phyloP scores from a whole-genome alignment of 306 rosid genomes.

The Quercus agrifolia region DNA sequence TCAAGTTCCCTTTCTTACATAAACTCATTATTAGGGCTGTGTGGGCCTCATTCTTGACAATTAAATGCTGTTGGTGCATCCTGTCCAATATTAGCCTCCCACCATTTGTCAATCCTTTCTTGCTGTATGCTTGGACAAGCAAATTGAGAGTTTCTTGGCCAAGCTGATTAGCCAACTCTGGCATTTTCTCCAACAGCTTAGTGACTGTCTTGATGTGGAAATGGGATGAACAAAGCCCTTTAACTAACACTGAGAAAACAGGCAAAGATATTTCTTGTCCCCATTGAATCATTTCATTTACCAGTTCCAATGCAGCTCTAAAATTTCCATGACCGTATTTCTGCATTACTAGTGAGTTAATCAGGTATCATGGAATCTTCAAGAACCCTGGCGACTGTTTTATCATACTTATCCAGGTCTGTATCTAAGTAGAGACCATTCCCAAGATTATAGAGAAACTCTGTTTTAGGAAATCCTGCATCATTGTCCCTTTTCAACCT shows the following conservation, averaged over 20 bases:
- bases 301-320: slow-evolving; percentile 46
- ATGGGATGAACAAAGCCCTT: slow-evolving; percentile 47
- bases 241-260: slow-evolving; percentile 45
- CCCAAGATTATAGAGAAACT: slow-evolving; percentile 76
- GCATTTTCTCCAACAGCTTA: slow-evolving; percentile 48
- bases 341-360: slow-evolving; percentile 32
- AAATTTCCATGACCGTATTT: slow-evolving; percentile 37
- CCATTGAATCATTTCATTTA: slow-evolving; percentile 64
- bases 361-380: slow-evolving; percentile 59
- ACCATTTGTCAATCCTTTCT: slow-evolving; percentile 50
- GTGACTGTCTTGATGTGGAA: slow-evolving; percentile 32
- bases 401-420: slow-evolving; percentile 67
- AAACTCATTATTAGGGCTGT: slow-evolving; percentile 48
- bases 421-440: slow-evolving; percentile 90
- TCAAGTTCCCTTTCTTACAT: slow-evolving; percentile 60
- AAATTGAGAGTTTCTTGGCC: slow-evolving; percentile 61
- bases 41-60: slow-evolving; percentile 54
- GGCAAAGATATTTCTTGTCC: slow-evolving; percentile 68
- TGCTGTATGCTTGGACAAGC: slow-evolving; percentile 59
- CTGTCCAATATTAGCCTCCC: slow-evolving; percentile 48
- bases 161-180: slow-evolving; percentile 42
- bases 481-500: slow-evolving; percentile 75
- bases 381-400: slow-evolving; percentile 43
- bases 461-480: slow-evolving; percentile 46
- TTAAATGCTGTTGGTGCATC: slow-evolving; percentile 48